Evolutionary conservation across 2,329 filamentous ascomycete genomes (phyloP).

Genomic region (Trichoderma sp.): DNA sequence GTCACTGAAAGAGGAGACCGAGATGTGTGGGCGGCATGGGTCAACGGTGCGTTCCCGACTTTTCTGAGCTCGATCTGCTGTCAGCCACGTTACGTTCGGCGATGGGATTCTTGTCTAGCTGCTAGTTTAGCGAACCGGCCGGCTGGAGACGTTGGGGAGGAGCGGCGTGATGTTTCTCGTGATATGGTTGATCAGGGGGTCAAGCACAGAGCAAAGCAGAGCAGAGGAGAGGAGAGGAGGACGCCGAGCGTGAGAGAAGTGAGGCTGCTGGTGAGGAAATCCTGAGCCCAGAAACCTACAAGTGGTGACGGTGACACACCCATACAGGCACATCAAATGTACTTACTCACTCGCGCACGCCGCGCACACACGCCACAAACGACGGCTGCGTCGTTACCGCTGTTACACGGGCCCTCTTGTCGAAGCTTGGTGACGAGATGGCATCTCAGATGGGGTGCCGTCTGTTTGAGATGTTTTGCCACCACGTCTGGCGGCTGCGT

Average conservation of each 20-base stretch:
- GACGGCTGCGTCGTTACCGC: neutral
- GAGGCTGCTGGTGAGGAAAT: neutral
- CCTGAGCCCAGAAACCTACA: neutral
- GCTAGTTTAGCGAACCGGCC: slow-evolving; percentile 22
- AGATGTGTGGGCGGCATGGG: neutral
- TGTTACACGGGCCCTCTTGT: neutral
- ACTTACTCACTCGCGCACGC: neutral
- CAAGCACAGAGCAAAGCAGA: neutral
- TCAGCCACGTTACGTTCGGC: slow-evolving; percentile 24
- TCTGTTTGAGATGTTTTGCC: neutral
- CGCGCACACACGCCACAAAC: neutral
- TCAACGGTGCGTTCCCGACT: slow-evolving; percentile 12
- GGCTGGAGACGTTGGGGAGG: slow-evolving; percentile 13
- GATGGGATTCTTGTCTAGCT: neutral
- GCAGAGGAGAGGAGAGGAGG: neutral
- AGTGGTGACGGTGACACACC: neutral
- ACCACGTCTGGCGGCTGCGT: neutral
- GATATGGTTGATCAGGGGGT: neutral
- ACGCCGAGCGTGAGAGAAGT: too few relatives aligned
- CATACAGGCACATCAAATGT: neutral
- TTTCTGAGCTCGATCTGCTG: slow-evolving; percentile 19
- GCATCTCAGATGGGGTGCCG: neutral
- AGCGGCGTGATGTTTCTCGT: neutral
- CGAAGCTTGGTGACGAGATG: slow-evolving; percentile 3
- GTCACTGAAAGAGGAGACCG: slow-evolving; percentile 24